These are phyloP conservation scores for Globisporangium acanthophoron DNA, from an alignment of 352 stramenopile genomes.

Conservation along the genomic window DNA sequence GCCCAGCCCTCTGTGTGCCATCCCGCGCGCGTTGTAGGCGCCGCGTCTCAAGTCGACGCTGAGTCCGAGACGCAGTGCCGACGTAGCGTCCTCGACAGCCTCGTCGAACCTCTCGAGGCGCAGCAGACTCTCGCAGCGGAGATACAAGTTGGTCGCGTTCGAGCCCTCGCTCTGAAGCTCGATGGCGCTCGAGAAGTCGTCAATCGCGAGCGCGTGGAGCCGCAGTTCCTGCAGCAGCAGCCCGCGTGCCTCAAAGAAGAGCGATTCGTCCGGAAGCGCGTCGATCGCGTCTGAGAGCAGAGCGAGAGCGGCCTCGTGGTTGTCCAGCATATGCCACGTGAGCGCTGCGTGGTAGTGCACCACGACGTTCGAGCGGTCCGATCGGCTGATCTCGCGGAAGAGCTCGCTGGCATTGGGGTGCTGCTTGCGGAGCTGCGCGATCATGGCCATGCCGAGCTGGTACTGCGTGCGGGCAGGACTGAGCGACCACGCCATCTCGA, in stretches of 20 bases:
- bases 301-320: slow-evolving; percentile 37
- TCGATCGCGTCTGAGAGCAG: slow-evolving; percentile 55
- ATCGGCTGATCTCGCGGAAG: slow-evolving; percentile 28
- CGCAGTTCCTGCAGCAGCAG: slow-evolving; percentile 57
- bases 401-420: slow-evolving; percentile 31
- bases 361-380: slow-evolving; percentile 32
- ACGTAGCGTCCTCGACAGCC: slow-evolving; percentile 38
- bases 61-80: slow-evolving; percentile 17
- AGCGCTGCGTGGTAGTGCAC: slow-evolving; percentile 66
- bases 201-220: slow-evolving; percentile 40
- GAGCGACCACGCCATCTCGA: slow-evolving; percentile 72
- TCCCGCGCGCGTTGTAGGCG: slow-evolving; percentile 45
- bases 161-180: slow-evolving; percentile 11
- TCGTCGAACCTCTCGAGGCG: slow-evolving; percentile 36
- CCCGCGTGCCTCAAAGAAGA: slow-evolving; percentile 53
- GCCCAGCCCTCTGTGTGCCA: slow-evolving; percentile 47
- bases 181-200: slow-evolving; percentile 38
- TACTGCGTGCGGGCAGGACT: slow-evolving; percentile 35
- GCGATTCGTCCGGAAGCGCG: slow-evolving; percentile 38
- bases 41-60: slow-evolving; percentile 24
- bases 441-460: slow-evolving; percentile 72
- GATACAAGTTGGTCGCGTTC: slow-evolving; percentile 23
- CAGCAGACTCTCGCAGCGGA: slow-evolving; percentile 42
- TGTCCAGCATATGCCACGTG: slow-evolving; percentile 39
- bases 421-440: slow-evolving; percentile 53